Conservation (phyloP, 148 eudicot genomes). For the Simmondsia chinensis region DNA sequence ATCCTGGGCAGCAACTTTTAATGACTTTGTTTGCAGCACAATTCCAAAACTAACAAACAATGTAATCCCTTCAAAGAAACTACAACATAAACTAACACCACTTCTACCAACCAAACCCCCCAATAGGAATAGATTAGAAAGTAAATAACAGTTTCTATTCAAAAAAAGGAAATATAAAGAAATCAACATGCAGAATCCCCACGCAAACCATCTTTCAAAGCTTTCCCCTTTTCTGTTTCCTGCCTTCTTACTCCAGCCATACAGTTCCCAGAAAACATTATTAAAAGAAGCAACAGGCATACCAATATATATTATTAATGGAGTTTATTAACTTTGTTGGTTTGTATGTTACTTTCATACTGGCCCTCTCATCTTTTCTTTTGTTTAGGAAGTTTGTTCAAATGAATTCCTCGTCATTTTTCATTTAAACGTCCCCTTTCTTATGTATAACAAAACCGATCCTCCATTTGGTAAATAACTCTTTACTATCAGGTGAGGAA, state of each 20-base stretch:
- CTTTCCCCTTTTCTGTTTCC: slow-evolving; percentile 18
- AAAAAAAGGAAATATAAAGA: slow-evolving; percentile 6
- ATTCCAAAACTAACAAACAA: slow-evolving; percentile 22
- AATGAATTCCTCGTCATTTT: too few species aligned
- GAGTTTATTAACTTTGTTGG: too few species aligned
- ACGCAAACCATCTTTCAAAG: slow-evolving; percentile 17
- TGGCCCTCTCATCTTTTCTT: too few species aligned
- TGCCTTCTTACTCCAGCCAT: slow-evolving; percentile 29
- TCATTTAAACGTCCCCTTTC: too few species aligned
- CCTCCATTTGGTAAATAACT: too few species aligned
- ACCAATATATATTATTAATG: too few species aligned
- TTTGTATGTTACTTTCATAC: too few species aligned
- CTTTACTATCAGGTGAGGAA: too few species aligned
- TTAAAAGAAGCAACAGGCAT: too few species aligned
- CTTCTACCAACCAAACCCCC: slow-evolving; percentile 62
- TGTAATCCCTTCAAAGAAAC: slow-evolving; percentile 68
- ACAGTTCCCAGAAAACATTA: too few species aligned
- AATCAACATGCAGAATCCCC: slow-evolving; percentile 12
- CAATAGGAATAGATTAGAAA: slow-evolving; percentile 15
- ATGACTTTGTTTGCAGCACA: slow-evolving; percentile 13
- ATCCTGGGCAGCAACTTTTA: slow-evolving; percentile 13
- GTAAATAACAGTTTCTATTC: slow-evolving; percentile 19
- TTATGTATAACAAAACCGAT: too few species aligned
- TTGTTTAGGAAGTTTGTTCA: too few species aligned
- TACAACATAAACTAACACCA: slow-evolving; percentile 62